Evolutionary conservation across 2,329 filamentous ascomycete species (phyloP), one percentile per base, ranked within the genome.

Genomic region (Ophiostoma sp.): DNA sequence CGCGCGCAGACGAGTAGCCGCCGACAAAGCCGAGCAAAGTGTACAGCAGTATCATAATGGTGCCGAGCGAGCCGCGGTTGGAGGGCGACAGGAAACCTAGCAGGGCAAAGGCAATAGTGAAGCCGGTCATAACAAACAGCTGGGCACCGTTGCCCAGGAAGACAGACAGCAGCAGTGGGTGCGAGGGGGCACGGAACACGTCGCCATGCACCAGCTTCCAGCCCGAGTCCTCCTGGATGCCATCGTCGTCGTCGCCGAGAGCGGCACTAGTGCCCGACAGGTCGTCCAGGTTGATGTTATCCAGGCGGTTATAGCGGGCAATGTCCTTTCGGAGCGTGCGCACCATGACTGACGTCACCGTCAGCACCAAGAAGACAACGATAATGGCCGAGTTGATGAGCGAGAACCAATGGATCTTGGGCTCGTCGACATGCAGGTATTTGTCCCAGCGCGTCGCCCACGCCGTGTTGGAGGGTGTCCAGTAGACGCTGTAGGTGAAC

Each of bases 361-460:
- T 97, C 65, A 93, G 87, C 48, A 94, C 89, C 57, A 98, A 84
- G 80, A 98, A 95, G 67, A 97, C 86, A 68, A 99, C 94, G 73
- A 99, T 96, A 64, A 98, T 89, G 67, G 95, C 92, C 48, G 94
- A 97, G 80, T 97, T 97, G 81, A 98, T 91, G 67, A 99, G 88
- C 72, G 94, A 97, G 83, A 98, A 97, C 95, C 95, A 99, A 80
- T 99, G 95, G 76, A 99, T 98, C 83, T 95, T 96, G 68, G 95
- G 94, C 79, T 98, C 94, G 77, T 94, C 96, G 39, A 99, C 94
- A 77, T 98, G 94, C 48, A 99, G 85, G 78, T 98, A 98, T 81
- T 97, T 98, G 84, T 99, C 95, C 95, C 95, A 99, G 74, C 95
- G 88, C 15, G 95, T 99, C 36, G 95, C 95, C 90, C 96, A 99